Evolutionary conservation across 2,329 filamentous ascomycete genomes (phyloP).

Genomic region (Aureobasidium sp.): DNA sequence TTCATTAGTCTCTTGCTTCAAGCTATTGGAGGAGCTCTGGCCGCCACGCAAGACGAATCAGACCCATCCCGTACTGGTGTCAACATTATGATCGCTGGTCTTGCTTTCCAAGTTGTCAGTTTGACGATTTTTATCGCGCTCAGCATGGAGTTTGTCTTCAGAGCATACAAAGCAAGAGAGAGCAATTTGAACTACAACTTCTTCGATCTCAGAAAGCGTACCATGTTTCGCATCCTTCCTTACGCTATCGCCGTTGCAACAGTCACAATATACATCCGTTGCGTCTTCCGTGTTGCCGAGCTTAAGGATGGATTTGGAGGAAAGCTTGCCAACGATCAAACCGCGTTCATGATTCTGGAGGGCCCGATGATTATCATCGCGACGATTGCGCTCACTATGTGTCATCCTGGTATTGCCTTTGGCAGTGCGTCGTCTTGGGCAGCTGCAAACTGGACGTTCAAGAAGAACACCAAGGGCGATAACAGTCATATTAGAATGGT

Average conservation of each 20-base stretch:
- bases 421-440: constrained; percentile 4
- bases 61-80: constrained; percentile 39
- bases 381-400: constrained; percentile 35
- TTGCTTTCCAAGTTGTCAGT: constrained; percentile 49
- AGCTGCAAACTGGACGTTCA: constrained; percentile 18
- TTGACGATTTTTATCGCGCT: constrained; percentile 40
- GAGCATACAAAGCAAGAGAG: constrained; percentile 7
- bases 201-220: constrained; percentile 7
- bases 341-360: constrained; percentile 42
- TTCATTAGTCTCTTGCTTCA: constrained; percentile 50
- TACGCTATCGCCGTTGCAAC: constrained; percentile 33
- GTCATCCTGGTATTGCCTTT: constrained; percentile 37
- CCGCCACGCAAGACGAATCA: constrained; percentile 43
- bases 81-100: constrained; percentile 50
- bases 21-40: constrained; percentile 50
- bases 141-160: constrained; percentile 26
- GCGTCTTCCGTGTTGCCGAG: constrained; percentile 44
- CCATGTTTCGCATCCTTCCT: constrained; percentile 15
- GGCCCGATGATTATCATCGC: constrained; percentile 45
- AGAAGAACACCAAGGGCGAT: not conserved
- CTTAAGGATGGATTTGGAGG: constrained; percentile 41
- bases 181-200: constrained; percentile 4
- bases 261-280: constrained; percentile 41
- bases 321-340: constrained; percentile 39
- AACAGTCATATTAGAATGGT: not conserved